phyloP scores from a whole-genome alignment of 2,329 filamentous ascomycete species.

The Alternaria arborescens region DNA sequence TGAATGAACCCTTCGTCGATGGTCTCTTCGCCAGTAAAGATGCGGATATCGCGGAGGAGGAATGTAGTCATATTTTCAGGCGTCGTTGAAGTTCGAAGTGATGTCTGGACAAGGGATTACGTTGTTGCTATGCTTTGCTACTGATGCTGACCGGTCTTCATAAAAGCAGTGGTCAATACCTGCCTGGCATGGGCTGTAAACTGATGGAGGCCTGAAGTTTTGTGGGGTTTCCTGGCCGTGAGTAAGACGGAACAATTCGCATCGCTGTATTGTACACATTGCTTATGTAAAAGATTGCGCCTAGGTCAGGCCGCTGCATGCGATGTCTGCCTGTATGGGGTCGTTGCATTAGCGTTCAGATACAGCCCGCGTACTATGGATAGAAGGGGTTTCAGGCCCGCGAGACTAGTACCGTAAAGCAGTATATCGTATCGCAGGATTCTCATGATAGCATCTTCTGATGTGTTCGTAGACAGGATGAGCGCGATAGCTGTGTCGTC shows the following conservation, averaged over 20 bases:
- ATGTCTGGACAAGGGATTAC: background rate
- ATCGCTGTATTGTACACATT: background rate
- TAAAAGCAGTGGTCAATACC: background rate
- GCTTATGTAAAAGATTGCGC: background rate
- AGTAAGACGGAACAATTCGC: background rate
- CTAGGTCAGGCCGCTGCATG: background rate
- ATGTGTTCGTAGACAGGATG: background rate
- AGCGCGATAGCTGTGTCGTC: background rate
- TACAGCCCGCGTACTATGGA: background rate
- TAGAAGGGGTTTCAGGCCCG: background rate
- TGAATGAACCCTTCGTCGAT: conserved; percentile 54
- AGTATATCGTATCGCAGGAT: background rate
- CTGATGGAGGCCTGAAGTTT: background rate
- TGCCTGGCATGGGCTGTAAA: background rate
- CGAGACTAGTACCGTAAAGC: background rate
- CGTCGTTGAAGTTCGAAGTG: background rate
- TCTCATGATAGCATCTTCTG: background rate
- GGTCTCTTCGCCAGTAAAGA: conserved; percentile 58
- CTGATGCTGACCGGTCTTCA: background rate
- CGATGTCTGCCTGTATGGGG: background rate
- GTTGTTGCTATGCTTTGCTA: background rate
- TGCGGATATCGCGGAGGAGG: conserved; percentile 54
- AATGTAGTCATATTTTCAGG: conserved; percentile 46
- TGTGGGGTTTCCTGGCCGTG: background rate
- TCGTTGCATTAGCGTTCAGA: background rate